Base-by-base conservation (phyloP, 164 flowering plant genomes). In the Litsea cubeba region DNA sequence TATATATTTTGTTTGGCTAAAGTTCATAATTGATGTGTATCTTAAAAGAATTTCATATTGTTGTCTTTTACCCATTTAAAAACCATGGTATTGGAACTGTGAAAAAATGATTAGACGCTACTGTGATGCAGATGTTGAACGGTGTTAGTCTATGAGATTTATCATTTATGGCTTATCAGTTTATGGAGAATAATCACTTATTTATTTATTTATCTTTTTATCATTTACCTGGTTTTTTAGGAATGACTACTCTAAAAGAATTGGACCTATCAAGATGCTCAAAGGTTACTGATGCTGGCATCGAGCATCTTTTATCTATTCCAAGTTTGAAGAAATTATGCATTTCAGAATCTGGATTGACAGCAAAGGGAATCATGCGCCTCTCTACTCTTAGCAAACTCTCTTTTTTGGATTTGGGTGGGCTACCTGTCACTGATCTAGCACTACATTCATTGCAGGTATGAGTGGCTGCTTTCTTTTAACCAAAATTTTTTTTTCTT, bases 321-420 rank as follows among this genome's bases (percentile, higher is more conserved):
- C 75, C 88, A 35, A 79, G 79, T 50, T 76, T 95, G 83, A 84
- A 88, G 79, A 89, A 83, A 76, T 71, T 95, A 69, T 77, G 79
- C 77, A 65, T 95, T 72, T 79, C 99, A 64, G 88, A 89, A 83
- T 93, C 99, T 32, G 84, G 89, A 40, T 72, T 93, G 6, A 88
- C 90, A 6, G 85, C 85, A 18, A 75, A 81, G 66, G 99, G 91
- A 17, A 76, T 93, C 69, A 70, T 35, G 18, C 84, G 79, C 63
- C 87, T 95, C 15, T 77, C 92, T 75, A 83, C 91, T n/a, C 90
- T 95, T 60, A 75, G 51, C 51, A 82, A 85, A 57, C 77, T 95
- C 76, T 81, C 81, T 58, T 40, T 81, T 40, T 83, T 95, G 83
- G 97, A 93, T 82, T 81, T 95, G 83, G 99, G 99, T 75, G 99